These are phyloP conservation scores for Sporothrix sp. DNA, from an alignment of 2,329 filamentous ascomycete genomes.

Conservation along the genomic window DNA sequence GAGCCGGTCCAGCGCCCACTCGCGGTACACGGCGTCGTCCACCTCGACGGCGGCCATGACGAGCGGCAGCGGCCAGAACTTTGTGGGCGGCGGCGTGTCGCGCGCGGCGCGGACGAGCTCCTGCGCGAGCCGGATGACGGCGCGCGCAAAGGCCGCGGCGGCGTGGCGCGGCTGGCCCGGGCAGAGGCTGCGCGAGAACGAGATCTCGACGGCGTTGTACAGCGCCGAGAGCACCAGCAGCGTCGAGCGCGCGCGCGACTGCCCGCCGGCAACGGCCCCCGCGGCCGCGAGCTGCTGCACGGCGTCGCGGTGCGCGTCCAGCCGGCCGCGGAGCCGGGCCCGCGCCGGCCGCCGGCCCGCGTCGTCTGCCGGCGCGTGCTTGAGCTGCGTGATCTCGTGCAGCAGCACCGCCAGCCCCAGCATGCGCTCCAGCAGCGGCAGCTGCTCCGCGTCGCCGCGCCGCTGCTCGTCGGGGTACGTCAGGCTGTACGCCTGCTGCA, in stretches of 20 bases:
- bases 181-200: background rate
- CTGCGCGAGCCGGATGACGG: background rate
- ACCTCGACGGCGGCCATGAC: constrained; percentile 2
- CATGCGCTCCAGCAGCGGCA: background rate
- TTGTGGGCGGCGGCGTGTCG: background rate
- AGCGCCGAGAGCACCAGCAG: constrained; percentile 3
- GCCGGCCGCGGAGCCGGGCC: background rate
- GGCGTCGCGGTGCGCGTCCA: background rate
- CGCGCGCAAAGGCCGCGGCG: background rate
- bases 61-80: constrained; percentile 5
- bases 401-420: background rate
- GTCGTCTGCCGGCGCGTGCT: background rate
- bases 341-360: background rate
- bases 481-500: constrained; percentile 4
- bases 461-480: constrained; percentile 4
- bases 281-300: background rate
- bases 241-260: background rate
- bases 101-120: background rate
- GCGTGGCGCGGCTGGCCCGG: background rate
- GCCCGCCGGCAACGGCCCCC: background rate
- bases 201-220: constrained; percentile 1
- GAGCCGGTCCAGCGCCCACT: background rate
- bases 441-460: background rate
- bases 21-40: constrained; percentile 3
- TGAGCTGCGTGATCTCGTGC: background rate